Evolutionary conservation across 1,284 basidiomycete genomes (phyloP), one percentile per base, ranked within the genome.

Genomic region (Austroboletus niveus): DNA sequence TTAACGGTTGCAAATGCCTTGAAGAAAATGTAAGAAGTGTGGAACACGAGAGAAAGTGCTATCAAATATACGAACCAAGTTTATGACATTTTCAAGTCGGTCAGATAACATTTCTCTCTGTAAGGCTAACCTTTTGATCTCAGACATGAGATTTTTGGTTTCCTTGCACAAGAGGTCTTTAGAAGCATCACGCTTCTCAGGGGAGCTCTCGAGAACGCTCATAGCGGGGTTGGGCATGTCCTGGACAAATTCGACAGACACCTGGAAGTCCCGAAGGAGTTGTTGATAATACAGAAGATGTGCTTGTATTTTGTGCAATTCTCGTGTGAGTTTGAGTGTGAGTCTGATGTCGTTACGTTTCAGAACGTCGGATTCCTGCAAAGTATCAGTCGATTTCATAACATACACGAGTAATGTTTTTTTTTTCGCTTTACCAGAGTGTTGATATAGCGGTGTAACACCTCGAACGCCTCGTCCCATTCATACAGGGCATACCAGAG

Each of bases 401-500:
- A 41, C 3, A 34, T 31, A 27, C 8, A 6, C 5, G 15, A 32
- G 10, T 22, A 14, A 29, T 29, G 27, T 8, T 29, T 7, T 29
- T 29, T 24, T 24, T 24, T 24, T 10, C 15, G 29, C 74, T 38
- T 29, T 57, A 81, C 80, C 47, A 81, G 62, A 22, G 53, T 54
- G 42, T 70, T 74, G 36, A 82, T 77, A 57, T 81, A 74, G 3
- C 61, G 47, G 56, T 78, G 79, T 17, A 83, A 57, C 35, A 67
- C 65, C 44, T 81, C 79, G 5, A 82, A 63, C 1, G 79, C 73
- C 56, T 83, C 74, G 50, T 83, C 81, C 79, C 80, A 83, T 8
- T 75, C 76, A 58, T 81, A 82, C 48, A 81, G 56, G 2, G 79
- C 77, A 54, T 82, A 78, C 81, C 81, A 83, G 36, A 83, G 66